Conservation (phyloP, 306 rosid species). For the Gleditsia sinensis region DNA sequence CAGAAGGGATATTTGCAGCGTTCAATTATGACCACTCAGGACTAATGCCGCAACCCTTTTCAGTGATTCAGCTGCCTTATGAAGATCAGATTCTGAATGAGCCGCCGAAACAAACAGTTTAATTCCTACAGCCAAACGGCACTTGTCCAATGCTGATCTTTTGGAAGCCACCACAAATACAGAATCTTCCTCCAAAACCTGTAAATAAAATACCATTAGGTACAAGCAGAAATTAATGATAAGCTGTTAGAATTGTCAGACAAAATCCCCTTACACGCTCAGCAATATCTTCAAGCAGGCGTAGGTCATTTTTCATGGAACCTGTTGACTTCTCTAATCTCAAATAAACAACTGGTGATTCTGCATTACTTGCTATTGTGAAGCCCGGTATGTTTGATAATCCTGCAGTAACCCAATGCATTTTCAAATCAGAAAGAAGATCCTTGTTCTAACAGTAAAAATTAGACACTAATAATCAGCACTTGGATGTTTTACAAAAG, state of each 20-base stretch:
- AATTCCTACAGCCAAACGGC: conserved; percentile 82
- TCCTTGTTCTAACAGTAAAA: neutral
- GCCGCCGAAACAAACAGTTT: conserved; percentile 81
- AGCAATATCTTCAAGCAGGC: conserved; percentile 68
- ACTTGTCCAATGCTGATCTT: conserved; percentile 77
- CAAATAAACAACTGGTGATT: conserved; percentile 88
- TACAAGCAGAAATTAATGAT: conserved; percentile 21
- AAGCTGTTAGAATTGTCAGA: conserved; percentile 6
- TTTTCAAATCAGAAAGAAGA: neutral
- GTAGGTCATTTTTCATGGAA: conserved; percentile 55
- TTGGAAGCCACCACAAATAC: conserved; percentile 66
- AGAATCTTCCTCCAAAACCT: conserved; percentile 77
- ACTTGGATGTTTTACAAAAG: neutral
- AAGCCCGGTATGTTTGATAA: conserved; percentile 65
- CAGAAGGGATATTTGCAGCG: neutral
- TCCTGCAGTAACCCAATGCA: conserved; percentile 57
- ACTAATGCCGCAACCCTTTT: conserved; percentile 65
- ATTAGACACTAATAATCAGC: neutral
- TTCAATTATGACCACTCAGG: conserved; percentile 52
- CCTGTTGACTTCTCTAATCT: conserved; percentile 73
- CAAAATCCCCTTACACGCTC: conserved; percentile 58
- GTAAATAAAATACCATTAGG: conserved; percentile 24
- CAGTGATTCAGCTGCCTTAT: conserved; percentile 70
- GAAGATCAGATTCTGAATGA: conserved; percentile 80
- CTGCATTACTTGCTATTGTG: conserved; percentile 68